Evolutionary conservation across 495 filamentous ascomycete species (phyloP).

Genomic region (Trichoderma erinaceum): DNA sequence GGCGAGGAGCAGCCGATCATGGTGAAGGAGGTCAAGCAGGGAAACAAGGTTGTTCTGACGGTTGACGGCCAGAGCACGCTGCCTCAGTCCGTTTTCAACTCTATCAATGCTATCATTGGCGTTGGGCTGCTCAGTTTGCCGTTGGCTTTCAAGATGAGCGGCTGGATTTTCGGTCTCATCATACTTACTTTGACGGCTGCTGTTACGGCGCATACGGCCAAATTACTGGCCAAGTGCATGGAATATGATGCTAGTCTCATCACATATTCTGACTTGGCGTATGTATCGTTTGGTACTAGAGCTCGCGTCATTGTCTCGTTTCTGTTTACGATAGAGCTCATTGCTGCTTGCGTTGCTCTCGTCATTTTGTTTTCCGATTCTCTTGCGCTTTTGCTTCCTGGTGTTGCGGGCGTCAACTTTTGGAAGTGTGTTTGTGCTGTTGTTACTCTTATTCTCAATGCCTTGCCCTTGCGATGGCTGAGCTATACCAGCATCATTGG

Average conservation of each 20-base stretch:
- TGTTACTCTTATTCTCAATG: conserved; percentile 75
- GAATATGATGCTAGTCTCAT: conserved; percentile 66
- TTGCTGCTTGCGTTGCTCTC: conserved; percentile 85
- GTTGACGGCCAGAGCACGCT: conserved; percentile 89
- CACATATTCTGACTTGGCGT: conserved; percentile 93
- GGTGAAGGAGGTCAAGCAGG: conserved; percentile 81
- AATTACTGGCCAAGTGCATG: conserved; percentile 79
- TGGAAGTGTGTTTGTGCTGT: conserved; percentile 88
- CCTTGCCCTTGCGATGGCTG: conserved; percentile 75
- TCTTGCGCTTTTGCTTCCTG: conserved; percentile 70
- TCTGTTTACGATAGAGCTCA: conserved; percentile 80
- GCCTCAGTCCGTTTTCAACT: conserved; percentile 95
- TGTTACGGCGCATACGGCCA: conserved; percentile 81
- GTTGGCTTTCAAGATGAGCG: conserved; percentile 81
- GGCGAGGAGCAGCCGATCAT: conserved; percentile 72
- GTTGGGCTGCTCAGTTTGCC: conserved; percentile 86
- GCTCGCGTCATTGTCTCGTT: conserved; percentile 75
- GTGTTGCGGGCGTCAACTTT: conserved; percentile 53
- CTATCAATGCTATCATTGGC: conserved; percentile 90
- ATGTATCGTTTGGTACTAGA: conserved; percentile 79
- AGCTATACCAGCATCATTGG: conserved; percentile 89
- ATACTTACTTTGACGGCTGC: conserved; percentile 68
- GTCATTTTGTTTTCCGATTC: conserved; percentile 93
- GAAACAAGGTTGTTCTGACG: conserved; percentile 74
- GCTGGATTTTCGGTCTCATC: conserved; percentile 78